Evolutionary conservation across 225 moss, liverwort and hornwort species (phyloP), one percentile per base, ranked within the genome.

Genomic region (Ulota crispa): DNA sequence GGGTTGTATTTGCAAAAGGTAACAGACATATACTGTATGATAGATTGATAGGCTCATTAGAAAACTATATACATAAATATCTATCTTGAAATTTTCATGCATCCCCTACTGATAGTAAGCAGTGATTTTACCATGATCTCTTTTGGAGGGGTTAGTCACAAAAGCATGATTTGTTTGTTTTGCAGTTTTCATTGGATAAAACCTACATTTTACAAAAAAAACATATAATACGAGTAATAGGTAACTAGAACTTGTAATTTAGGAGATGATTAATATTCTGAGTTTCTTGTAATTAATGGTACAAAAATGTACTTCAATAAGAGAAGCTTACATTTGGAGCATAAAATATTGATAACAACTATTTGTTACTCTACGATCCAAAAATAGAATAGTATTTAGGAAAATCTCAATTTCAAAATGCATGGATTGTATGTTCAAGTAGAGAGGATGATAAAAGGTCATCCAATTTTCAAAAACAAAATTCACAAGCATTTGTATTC

Each of bases 261-360:
- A 0, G 0, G 10, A 20, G 0, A 28, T 0, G 6, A 42, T 30
- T 68, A n/a, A 3, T 0, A 0, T 0, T 16, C 9, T 42, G 0
- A 0, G 6, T 54, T 56, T 2, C 4, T 21, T 57, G 8, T 6
- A 56, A 23, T 66, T 0, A 19, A 61, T 34, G 2, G 5, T 7
- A 24, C 0, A 28, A 63, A 1, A 8, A 0, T 9, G 26, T 36
- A 0, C 26, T 15, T 0, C 0, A 0, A 50, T 31, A 2, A 14
- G 30, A 52, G 19, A 6, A 63, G 18, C 3, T 47, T 19, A 20
- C 19, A 5, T 0, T 20, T 15, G 2, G n/a, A 7, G 4, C 4
- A 37, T 8, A 20, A 16, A 0, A 19, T 50, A 26, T 20, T 26
- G 2, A 3, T 41, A 5, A 68, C 13, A 1, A 23, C 7, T 30